Evolutionary conservation across 371 early-diverging fungal species (phyloP), one percentile per base, ranked within the genome.

Genomic region (Mortierella sp.): DNA sequence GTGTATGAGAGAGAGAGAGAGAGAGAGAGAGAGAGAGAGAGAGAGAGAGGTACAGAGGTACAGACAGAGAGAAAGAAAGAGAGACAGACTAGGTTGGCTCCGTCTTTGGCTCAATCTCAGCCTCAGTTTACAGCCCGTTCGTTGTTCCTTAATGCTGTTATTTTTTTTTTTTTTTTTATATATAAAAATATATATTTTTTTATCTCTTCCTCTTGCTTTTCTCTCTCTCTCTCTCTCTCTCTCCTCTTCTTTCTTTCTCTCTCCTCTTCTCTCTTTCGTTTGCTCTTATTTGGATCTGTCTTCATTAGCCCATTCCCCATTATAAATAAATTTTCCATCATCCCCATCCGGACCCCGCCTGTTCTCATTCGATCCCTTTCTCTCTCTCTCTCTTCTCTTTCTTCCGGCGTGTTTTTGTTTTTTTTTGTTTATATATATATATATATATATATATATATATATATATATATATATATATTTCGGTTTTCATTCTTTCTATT

Each of bases 171-270:
- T 44, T 1, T 43, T 51, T 23, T 37, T 58, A 30, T 58, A 53
- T 50, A 7, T 46, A 16, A 23, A 23, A 59, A 46, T 15, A 29
- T 47, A n/a, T 29, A 48, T 26, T n/a, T 47, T 46, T 57, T 18
- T 57, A 45, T 64, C 59, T 43, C 56, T 45, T 51, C 19, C 16
- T 57, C 26, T 46, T 37, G 5, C 21, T 55, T 53, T 19, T 28
- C 43, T 47, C 45, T 51, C n/a, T 37, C 51, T 62, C 25, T 25
- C 57, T 51, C 23, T 57, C 19, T 2, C 55, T 30, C 23, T 56
- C 44, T 43, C 57, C 7, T 14, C 16, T 16, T 21, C 58, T 19
- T n/a, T 48, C 25, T 26, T 23, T 25, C 44, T 21, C 55, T 15
- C 50, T 19, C 16, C 18, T 6, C 25, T 7, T 11, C 9, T 46